These are phyloP conservation scores for Hevea brasiliensis DNA, from an alignment of 345 rosid species.

Conservation along the genomic window DNA sequence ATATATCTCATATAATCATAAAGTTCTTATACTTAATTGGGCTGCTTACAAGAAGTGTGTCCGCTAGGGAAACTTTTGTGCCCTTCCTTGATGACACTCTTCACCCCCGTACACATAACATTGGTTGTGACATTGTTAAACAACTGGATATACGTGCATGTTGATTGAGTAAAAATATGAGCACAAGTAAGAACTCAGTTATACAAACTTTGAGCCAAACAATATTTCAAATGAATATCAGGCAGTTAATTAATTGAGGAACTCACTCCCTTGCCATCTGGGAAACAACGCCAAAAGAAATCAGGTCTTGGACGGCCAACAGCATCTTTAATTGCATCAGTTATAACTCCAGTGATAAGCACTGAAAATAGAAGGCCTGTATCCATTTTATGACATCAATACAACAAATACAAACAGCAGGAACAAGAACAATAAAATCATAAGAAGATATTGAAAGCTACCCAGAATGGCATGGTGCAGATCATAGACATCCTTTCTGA, in stretches of 20 bases:
- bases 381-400: constrained; percentile 10
- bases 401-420: constrained; percentile 9
- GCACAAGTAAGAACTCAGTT: neutral
- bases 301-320: constrained; percentile 97
- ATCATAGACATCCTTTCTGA: constrained; percentile 77
- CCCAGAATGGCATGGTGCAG: constrained; percentile 88
- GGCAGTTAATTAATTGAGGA: constrained; percentile 4
- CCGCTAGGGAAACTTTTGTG: constrained; percentile 98
- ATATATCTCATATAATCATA: neutral
- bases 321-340: constrained; percentile 89
- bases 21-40: constrained; percentile 2
- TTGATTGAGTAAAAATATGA: constrained; percentile 17
- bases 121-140: constrained; percentile 56
- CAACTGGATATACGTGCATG: constrained; percentile 39
- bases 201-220: constrained; percentile 3
- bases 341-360: constrained; percentile 73
- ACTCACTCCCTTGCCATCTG: constrained; percentile 80
- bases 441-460: constrained; percentile 32
- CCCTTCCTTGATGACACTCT: constrained; percentile 77
- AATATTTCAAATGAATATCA: neutral
- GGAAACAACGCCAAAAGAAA: constrained; percentile 97
- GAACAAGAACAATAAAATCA: constrained; percentile 7
- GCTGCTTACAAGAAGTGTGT: constrained; percentile 80
- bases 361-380: constrained; percentile 79
- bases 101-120: constrained; percentile 74